Evolutionary conservation across 495 filamentous ascomycete species (phyloP), one percentile per base, ranked within the genome.

Genomic region (Hapsidospora chrysogenum): DNA sequence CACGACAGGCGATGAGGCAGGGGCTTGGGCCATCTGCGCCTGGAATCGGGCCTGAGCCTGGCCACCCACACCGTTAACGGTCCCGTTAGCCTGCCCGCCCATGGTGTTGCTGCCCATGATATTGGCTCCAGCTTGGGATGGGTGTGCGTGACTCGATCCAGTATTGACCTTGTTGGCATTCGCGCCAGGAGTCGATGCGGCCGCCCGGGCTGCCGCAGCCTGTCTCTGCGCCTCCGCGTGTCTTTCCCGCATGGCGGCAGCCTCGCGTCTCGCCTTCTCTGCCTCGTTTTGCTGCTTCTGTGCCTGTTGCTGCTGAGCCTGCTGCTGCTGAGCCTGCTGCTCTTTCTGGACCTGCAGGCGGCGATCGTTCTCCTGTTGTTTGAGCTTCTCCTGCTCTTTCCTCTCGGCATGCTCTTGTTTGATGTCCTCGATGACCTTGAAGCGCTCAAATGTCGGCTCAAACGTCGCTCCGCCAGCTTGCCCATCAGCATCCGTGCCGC

Each of bases 401-500:
- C 70, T 75, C 47, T 92, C 85, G 38, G 76, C 75, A 32, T 80
- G 77, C 36, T 78, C 70, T 40, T 68, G 64, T 43, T 77, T 80
- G 46, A 99, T 93, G 25, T 80, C 77, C 25, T 81, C 82, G 17
- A 99, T 66, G 1, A 80, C 67, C 58, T 95, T 94, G 61, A 92
- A 95, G 9, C 78, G 66, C 35, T 87, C 84, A 51, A 96, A 96
- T 4, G 76, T 69, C 29, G 85, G 82, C 45, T 92, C 80, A 46
- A 87, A 93, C 15, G 75, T 56, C 6, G 69, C 61, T 2, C 70
- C 63, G 31, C 72, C 77, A 20, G 74, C 67, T 33, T 78, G 71
- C n/a, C 75, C 83, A 46, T 92, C 83, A 9, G 73, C 75, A 36
- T 72, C 75, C 3, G 73, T 62, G 32, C 78, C 68, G 40, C 74